Evolutionary conservation across 768 basidiomycete species (phyloP), one percentile per base, ranked within the genome.

Genomic region (Cantharellus anzutake): DNA sequence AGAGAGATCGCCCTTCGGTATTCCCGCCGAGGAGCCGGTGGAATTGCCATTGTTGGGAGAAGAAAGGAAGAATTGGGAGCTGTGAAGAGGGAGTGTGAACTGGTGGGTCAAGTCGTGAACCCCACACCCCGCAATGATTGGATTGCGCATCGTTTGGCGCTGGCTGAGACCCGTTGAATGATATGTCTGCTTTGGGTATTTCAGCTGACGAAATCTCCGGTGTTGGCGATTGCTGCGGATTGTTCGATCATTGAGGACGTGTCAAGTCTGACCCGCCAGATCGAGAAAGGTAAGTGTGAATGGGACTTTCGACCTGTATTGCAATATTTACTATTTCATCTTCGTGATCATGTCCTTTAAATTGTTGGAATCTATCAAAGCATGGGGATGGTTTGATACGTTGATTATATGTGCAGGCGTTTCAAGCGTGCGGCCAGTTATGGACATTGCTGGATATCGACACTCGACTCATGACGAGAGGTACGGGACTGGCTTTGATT

Each of bases 311-410:
- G 42, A 29, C 38, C 1, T 14, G 42, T 48, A 14, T 20, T 34
- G 51, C 5, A 14, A 50, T 60, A 20, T n/a, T 35, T 20, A 20
- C 40, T 42, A 39, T 41, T 39, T 3, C 35, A 16, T 20, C 4
- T 52, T 42, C 11, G 44, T 35, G 41, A 14, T 41, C 56, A 35
- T 44, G 51, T 5, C 14, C 55, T 11, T 42, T 3, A 37, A 16
- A 29, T 5, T 41, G 56, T 50, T 50, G 50, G 34, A 39, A 51
- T 48, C 37, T 7, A 11, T 4, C 60, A 1, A 62, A 93, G 91
- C 74, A 63, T 92, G 89, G 88, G 72, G 71, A 1, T 86, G 89
- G 14, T 64, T 93, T 1, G 91, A 94, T 68, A 94, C 91, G 0
- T 67, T 94, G 3, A 71, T 90, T 39, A 78, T 94, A 41, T 77